A percentile compares a stretch with the other conserved stretches of the same genome.
phyloP scores from a whole-genome alignment of 345 rosid genomes.

The Limnanthes douglasii region DNA sequence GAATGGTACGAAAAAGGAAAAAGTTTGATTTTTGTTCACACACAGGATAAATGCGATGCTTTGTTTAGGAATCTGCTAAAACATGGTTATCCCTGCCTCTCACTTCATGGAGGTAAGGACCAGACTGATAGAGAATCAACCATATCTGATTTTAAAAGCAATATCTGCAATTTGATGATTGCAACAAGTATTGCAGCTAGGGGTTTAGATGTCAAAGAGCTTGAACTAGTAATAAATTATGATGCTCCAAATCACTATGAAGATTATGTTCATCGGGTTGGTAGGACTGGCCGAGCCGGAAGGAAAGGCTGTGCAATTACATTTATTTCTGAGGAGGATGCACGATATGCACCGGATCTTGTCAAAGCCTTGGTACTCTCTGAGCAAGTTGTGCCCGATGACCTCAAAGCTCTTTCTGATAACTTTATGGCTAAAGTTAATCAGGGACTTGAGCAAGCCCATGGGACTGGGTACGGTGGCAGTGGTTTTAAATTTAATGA shows the following conservation, averaged over 20 bases:
- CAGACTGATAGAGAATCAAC: conserved; percentile 94
- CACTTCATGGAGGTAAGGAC: conserved; percentile 95
- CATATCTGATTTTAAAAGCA: conserved; percentile 80
- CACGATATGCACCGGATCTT: conserved; percentile 94
- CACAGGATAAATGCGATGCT: conserved; percentile 86
- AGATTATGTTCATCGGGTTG: conserved; percentile 96
- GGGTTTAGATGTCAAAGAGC: conserved; percentile 96
- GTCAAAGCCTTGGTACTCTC: conserved; percentile 89
- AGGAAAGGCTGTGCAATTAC: conserved; percentile 91
- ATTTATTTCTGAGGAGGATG: conserved; percentile 83
- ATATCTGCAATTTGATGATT: conserved; percentile 75
- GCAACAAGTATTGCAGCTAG: conserved; percentile 96
- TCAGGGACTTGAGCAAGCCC: conserved; percentile 93
- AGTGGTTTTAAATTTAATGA: conserved; percentile 96
- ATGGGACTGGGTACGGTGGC: conserved; percentile 96
- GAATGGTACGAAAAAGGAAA: conserved; percentile 98
- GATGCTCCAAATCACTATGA: conserved; percentile 94
- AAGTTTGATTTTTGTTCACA: conserved; percentile 67
- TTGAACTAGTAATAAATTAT: conserved; percentile 78
- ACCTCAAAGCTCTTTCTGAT: conserved; percentile 77
- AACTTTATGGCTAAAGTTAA: conserved; percentile 84
- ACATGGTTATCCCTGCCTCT: conserved; percentile 82
- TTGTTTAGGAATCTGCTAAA: conserved; percentile 65
- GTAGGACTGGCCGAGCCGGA: conserved; percentile 96
- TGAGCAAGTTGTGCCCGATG: conserved; percentile 89